Base-by-base conservation (phyloP, 176 grass and related monocot species). In the Cenchrus purpureus region DNA sequence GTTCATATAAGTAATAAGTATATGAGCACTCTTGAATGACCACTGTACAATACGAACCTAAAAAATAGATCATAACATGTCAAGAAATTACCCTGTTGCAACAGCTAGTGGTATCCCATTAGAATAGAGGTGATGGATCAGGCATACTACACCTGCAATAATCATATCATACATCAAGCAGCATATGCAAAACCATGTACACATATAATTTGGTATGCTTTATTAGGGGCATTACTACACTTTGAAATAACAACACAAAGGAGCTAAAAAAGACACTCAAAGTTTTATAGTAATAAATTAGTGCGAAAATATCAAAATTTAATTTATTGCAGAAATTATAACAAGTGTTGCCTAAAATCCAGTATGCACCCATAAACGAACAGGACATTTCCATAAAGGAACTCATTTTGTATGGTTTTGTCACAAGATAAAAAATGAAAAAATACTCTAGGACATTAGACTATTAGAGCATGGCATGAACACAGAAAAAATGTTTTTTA, bases 71-170 rank as follows among this genome's bases (percentile, higher is more conserved):
- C 2, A 67, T 63, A 7, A 49, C 3, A 10, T 50, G 37, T 0
- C 62, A 55, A 79, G 8, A 83, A 77, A 72, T 88, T 95, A 95
- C 91, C 91, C 92, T 68, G 91, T 95, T 14, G 91, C 95, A 80
- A 98, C 93, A 90, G 76, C 81, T 64, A 95, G 84, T 20, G 89
- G 93, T 83, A 98, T 74, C 55, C 85, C 77, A 73, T 90, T 95
- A 44, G 81, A 46, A 87, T 90, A 76, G 42, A 98, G 93, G 90
- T 92, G 95, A 79, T 77, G 87, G 67, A 95, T 88, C 68, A 98
- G 86, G 1, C 76, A 85, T 79, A 83, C 57, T 25, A 85, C 89
- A 51, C 95, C 89, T 98, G 87, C 74, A 92, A 65, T 22, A 83
- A 19, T 51, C 55, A 78, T 66, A 66, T 72, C 11, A 20, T 63